Base-by-base conservation (phyloP, 2,329 filamentous ascomycete genomes). In the Cordyceps pruinosa region DNA sequence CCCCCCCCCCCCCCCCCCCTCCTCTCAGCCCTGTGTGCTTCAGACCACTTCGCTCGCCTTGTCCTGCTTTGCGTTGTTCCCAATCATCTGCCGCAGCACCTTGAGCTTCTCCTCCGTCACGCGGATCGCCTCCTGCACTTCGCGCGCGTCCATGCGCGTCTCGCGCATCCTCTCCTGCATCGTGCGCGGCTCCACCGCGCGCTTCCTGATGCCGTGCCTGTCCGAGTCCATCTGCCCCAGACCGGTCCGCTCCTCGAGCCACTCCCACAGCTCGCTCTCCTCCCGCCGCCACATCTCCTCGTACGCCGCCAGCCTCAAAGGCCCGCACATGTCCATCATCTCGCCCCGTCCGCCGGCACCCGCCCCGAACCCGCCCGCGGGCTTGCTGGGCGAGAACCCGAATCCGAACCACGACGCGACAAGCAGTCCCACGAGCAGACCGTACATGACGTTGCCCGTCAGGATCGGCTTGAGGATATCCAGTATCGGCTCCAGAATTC, bases 241-340 rank as follows among this genome's bases (percentile, higher is more conserved):
- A 2, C 90, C 88, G 2, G 90, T 86, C 19, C 92, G 81, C 65
- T 96, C 89, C 70, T 97, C 92, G 5, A 97, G 75, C 92, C 92
- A 97, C 58, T 89, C 86, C 92, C 92, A 97, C 10, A 97, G 75
- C 65, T 94, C 90, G 62, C 83, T 90, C 69, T 97, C 92, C 70
- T 97, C 90, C 41, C 84, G 78, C 35, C 85, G 81, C 92, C 93
- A 99, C 67, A 97, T 88, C 72, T 96, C 89, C 63, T 97, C 92
- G 69, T 97, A 97, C 0, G 89, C 90, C 2, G 87, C 85, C 17
- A 91, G 74, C 6, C 91, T 83, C 56, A 92, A 85, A 0, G 88
- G 81, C 37, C 66, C 65, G 58, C 69, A 69, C 17, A 70, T 62
- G 28, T 65, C 65, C 23, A 67, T 53, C 37, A 56, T n/a, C 35